These are phyloP conservation scores for Russula ochroleuca DNA, from an alignment of 768 basidiomycete genomes.

Conservation along the genomic window DNA sequence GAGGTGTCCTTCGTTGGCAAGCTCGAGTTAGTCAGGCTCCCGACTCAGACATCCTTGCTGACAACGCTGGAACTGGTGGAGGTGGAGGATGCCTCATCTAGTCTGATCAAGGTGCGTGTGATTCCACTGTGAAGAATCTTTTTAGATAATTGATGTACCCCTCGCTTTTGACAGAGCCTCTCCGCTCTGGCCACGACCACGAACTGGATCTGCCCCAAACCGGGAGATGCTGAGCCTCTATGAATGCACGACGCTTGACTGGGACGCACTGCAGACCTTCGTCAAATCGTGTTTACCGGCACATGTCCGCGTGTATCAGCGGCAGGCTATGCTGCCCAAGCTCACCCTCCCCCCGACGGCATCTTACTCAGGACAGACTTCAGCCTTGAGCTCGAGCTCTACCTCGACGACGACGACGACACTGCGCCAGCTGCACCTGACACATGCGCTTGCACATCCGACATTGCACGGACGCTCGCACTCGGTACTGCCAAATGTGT, in stretches of 20 bases:
- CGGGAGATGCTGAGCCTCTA: slow-evolving; percentile 62
- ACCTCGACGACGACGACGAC: not conserved
- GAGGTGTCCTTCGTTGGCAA: slow-evolving; percentile 76
- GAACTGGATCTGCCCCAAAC: slow-evolving; percentile 71
- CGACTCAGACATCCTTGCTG: slow-evolving; percentile 61
- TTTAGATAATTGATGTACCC: too few relatives aligned
- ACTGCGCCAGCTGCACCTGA: slow-evolving; percentile 29
- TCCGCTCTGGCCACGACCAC: slow-evolving; percentile 52
- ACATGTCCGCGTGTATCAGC: slow-evolving; percentile 35
- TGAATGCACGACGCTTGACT: slow-evolving; percentile 70
- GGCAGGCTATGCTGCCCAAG: slow-evolving; percentile 25
- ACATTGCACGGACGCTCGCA: too few relatives aligned
- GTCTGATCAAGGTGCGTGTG: slow-evolving; percentile 57
- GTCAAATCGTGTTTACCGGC: slow-evolving; percentile 64
- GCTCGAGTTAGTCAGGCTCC: slow-evolving; percentile 59
- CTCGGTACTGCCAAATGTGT: too few relatives aligned
- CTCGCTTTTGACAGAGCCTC: slow-evolving; percentile 49
- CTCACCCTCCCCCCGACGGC: slow-evolving; percentile 28
- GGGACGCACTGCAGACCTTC: slow-evolving; percentile 71
- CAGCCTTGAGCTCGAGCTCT: too few relatives aligned
- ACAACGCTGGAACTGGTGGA: slow-evolving; percentile 69
- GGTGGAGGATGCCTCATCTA: slow-evolving; percentile 67
- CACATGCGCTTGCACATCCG: too few relatives aligned
- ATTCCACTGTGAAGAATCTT: too few relatives aligned
- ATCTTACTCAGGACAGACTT: slow-evolving; percentile 30